Evolutionary conservation across 2,329 filamentous ascomycete genomes (phyloP).

Genomic region (Colletotrichum theobromicola): DNA sequence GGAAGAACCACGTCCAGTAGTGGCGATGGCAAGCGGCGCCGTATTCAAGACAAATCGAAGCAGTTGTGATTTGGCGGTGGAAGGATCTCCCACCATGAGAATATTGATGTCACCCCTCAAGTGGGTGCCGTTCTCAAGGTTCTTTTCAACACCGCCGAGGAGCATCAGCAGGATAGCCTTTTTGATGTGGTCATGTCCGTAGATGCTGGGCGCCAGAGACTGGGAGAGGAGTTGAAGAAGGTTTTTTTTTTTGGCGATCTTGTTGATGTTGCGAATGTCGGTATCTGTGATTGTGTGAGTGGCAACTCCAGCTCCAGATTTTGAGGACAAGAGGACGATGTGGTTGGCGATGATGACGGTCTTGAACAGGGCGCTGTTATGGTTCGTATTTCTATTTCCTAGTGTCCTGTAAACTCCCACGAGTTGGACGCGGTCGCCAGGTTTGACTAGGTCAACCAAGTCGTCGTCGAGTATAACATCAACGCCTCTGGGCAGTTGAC

Average conservation of each 20-base stretch:
- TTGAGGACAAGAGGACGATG: slow-evolving; percentile 91
- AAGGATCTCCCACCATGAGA: slow-evolving; percentile 98
- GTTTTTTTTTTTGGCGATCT: slow-evolving; percentile 91
- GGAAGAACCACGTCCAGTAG: slow-evolving; percentile 94
- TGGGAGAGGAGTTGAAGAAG: slow-evolving; percentile 93
- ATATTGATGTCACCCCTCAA: slow-evolving; percentile 99
- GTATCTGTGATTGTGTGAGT: slow-evolving; percentile 93
- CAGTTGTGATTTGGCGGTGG: slow-evolving; percentile 97
- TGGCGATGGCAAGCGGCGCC: slow-evolving; percentile 93
- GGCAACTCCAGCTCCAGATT: slow-evolving; percentile 92
- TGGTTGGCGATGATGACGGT: slow-evolving; percentile 95
- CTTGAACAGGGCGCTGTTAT: slow-evolving; percentile 92
- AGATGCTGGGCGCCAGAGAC: slow-evolving; percentile 94
- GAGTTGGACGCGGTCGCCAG: slow-evolving; percentile 92
- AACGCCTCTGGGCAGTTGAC: slow-evolving; percentile 92
- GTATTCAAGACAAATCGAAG: slow-evolving; percentile 97
- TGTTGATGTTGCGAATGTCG: slow-evolving; percentile 98
- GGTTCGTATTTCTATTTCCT: slow-evolving; percentile 90
- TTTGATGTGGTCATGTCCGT: slow-evolving; percentile 96
- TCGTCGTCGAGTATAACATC: slow-evolving; percentile 98
- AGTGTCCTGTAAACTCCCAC: slow-evolving; percentile 96
- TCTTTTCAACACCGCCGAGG: slow-evolving; percentile 96
- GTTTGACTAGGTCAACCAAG: slow-evolving; percentile 92
- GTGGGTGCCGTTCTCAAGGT: slow-evolving; percentile 96
- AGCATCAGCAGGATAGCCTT: slow-evolving; percentile 96